phyloP scores from a whole-genome alignment of 31 red algal genomes.

The Odonthalia washingtoniensis region DNA sequence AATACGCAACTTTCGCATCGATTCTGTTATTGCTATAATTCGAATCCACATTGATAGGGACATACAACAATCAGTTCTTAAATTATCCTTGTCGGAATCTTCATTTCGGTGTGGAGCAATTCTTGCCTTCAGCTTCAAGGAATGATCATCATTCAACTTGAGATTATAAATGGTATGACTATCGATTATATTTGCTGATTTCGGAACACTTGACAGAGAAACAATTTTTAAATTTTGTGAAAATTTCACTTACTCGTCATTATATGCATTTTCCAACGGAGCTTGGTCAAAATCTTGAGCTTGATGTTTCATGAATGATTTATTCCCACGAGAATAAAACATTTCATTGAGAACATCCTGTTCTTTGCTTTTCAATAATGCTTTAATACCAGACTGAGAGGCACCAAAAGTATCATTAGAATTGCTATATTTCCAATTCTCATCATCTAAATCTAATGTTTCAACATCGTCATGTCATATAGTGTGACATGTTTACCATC shows the following conservation, averaged over 20 bases:
- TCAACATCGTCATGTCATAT: too few relatives aligned
- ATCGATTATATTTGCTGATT: background rate
- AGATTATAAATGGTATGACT: background rate
- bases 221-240: background rate
- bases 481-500: background rate
- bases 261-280: background rate
- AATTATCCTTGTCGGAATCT: background rate
- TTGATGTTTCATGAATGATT: background rate
- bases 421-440: background rate
- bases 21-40: background rate
- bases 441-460: too few relatives aligned
- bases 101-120: background rate
- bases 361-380: background rate
- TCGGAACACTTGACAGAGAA: background rate
- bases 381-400: background rate
- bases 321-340: background rate
- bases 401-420: background rate
- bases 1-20: background rate
- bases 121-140: too few relatives aligned
- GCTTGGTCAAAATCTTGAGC: background rate
- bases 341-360: background rate
- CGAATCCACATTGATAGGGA: background rate
- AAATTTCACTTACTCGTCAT: background rate
- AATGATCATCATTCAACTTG: background rate
- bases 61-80: background rate